Percentiles rank a stretch among this genome's conserved stretches.
These are phyloP conservation scores for Theobroma grandiflorum DNA, from an alignment of 441 rosid species.

Conservation along the genomic window DNA sequence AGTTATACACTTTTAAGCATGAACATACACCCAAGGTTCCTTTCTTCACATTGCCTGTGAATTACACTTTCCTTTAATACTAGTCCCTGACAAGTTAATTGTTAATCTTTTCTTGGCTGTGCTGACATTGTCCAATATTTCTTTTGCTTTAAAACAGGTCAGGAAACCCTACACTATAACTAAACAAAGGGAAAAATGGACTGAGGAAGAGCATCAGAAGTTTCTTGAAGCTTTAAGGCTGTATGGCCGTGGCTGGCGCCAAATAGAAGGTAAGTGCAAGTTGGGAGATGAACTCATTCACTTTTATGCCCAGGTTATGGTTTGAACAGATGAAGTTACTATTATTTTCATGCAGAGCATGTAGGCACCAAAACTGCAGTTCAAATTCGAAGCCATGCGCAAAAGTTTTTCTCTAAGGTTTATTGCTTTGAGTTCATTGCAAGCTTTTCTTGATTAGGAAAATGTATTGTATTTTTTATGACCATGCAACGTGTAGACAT, in stretches of 20 bases:
- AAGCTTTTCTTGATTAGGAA: background rate
- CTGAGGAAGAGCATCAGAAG: conserved; percentile 81
- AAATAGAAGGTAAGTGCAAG: conserved; percentile 60
- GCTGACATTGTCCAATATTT: background rate
- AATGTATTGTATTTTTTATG: background rate
- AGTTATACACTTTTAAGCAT: conserved; percentile 31
- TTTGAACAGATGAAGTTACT: conserved; percentile 26
- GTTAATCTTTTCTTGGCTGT: background rate
- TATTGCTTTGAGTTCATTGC: conserved; percentile 21
- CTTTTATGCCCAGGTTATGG: background rate
- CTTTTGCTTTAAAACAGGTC: conserved; percentile 40
- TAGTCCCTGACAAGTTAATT: background rate
- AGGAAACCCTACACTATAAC: conserved; percentile 86
- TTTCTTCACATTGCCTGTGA: background rate
- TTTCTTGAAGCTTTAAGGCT: conserved; percentile 87
- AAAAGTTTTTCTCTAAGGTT: conserved; percentile 95
- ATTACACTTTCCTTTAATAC: background rate
- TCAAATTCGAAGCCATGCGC: conserved; percentile 97
- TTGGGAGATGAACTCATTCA: background rate
- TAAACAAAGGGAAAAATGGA: conserved; percentile 93
- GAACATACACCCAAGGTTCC: conserved; percentile 50
- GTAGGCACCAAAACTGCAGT: conserved; percentile 85
- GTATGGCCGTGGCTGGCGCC: conserved; percentile 89
- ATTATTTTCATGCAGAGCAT: conserved; percentile 61
- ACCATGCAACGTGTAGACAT: background rate